Evolutionary conservation across 345 rosid species (phyloP).

Genomic region (Salix arbutifolia): DNA sequence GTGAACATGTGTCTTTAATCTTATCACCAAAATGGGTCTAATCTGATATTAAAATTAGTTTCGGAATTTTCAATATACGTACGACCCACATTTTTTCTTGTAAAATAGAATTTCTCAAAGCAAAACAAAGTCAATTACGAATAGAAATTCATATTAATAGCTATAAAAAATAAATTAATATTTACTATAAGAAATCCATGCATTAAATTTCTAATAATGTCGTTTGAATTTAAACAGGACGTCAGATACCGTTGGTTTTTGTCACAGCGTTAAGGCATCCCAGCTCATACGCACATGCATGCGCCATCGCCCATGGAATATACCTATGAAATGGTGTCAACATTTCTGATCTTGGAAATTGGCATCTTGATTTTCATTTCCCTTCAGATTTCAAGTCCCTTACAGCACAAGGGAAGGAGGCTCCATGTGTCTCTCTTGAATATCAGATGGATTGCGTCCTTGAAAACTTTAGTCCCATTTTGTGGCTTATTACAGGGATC

Average conservation of each 20-base stretch:
- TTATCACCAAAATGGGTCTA: not conserved
- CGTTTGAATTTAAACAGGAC: not conserved
- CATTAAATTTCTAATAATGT: too few species aligned
- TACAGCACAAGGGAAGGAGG: not conserved
- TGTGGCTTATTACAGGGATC: not conserved
- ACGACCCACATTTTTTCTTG: not conserved
- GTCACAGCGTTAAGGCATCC: constrained; percentile 37
- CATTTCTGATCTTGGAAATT: not conserved
- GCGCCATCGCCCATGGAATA: constrained; percentile 26
- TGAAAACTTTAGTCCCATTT: not conserved
- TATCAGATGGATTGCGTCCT: not conserved
- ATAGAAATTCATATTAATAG: too few species aligned
- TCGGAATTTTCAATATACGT: too few species aligned
- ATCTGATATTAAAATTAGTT: too few species aligned
- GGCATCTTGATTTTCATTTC: not conserved
- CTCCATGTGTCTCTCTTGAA: not conserved
- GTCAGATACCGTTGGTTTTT: constrained; percentile 53
- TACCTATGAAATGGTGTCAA: not conserved
- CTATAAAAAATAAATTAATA: too few species aligned
- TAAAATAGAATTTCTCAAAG: not conserved
- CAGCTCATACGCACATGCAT: constrained; percentile 47
- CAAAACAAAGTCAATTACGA: not conserved
- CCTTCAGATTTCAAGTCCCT: not conserved
- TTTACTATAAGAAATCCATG: not conserved
- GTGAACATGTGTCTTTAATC: not conserved